Evolutionary conservation across 1,284 basidiomycete genomes (phyloP), one percentile per base, ranked within the genome.

Genomic region (Moesziomyces sp.): DNA sequence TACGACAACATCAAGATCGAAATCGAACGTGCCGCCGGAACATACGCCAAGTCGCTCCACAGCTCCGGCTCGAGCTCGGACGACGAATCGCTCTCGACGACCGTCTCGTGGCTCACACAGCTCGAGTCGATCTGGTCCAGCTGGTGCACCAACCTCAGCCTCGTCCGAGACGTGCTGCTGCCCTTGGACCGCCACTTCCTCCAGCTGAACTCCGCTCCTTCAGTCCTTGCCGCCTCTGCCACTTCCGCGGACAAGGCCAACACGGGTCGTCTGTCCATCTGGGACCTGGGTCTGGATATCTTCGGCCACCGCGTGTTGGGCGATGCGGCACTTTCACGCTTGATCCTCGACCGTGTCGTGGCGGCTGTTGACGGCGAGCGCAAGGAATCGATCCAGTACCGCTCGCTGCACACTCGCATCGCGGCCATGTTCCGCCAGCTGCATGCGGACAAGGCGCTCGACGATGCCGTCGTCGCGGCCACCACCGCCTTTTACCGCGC

Each of bases 1-100:
- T 81, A 78, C 62, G 76, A 79, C 34, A 47, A 62, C 14, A 52
- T 80, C 56, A 77, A 74, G 78, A 75, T 78, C 53, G 79, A 78
- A 28, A 49, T 78, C 19, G 78, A 81, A 58, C 58, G 78, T 5
- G 76, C 73, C 5, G 72, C 65, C 11, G 71, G 76, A 21, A 58
- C 54, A 24, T 51, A 60, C 16, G 74, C 74, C 8, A 26, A 46
- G 18, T 16, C 56, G 16, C 57, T 81, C 16, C 48, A 65, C 18
- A 61, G 65, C 46, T 51, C 63, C 6, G 69, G 57, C 3, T 52
- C 38, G 6, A 40, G 38, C 38, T 40, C 73, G 21, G 52, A 52
- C 56, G 56, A 69, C 26, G 52, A 52, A 13, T 61, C 64, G 7
- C 47, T 53, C 5, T 44, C 53, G 18, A 44, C 49, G 48, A 58